These are phyloP conservation scores for Didymella lethalis DNA, from an alignment of 2,329 filamentous ascomycete species.

Conservation along the genomic window DNA sequence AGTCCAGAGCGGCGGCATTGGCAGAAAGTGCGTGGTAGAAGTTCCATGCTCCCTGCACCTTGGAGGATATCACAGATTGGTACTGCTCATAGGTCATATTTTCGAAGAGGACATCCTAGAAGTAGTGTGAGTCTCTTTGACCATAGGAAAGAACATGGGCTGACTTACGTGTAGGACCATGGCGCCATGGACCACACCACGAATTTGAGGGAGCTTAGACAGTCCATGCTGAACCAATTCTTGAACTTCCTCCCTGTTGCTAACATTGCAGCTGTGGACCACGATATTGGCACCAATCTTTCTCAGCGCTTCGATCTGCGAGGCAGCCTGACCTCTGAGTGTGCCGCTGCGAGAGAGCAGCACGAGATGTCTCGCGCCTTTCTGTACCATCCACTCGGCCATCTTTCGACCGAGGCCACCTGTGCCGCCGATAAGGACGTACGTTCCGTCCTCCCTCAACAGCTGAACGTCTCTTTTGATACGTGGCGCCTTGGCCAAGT, in stretches of 20 bases:
- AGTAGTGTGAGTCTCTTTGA: neutral
- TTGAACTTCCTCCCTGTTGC: slow-evolving; percentile 25
- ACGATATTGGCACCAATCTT: slow-evolving; percentile 25
- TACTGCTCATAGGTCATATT: slow-evolving; percentile 25
- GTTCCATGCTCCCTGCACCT: slow-evolving; percentile 25
- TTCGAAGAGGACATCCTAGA: slow-evolving; percentile 15
- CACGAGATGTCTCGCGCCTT: slow-evolving; percentile 36
- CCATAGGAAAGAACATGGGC: neutral
- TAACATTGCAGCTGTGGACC: slow-evolving; percentile 29
- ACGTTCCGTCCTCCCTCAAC: slow-evolving; percentile 32
- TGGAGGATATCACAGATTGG: slow-evolving; percentile 25
- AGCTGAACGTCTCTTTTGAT: slow-evolving; percentile 15
- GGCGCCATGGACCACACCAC: slow-evolving; percentile 27
- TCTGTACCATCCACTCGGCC: slow-evolving; percentile 35
- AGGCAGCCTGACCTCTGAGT: slow-evolving; percentile 22
- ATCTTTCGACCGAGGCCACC: slow-evolving; percentile 42
- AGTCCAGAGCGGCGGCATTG: neutral
- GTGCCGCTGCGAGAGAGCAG: slow-evolving; percentile 34
- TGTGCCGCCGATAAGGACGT: slow-evolving; percentile 39
- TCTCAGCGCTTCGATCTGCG: slow-evolving; percentile 26
- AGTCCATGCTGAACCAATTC: slow-evolving; percentile 13
- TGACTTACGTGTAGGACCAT: slow-evolving; percentile 29
- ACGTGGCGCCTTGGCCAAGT: slow-evolving; percentile 22
- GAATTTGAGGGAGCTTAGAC: slow-evolving; percentile 26
- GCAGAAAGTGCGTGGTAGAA: slow-evolving; percentile 19